Evolutionary conservation across 768 basidiomycete genomes (phyloP), one percentile per base, ranked within the genome.

Genomic region (Cytidiella melzeri): DNA sequence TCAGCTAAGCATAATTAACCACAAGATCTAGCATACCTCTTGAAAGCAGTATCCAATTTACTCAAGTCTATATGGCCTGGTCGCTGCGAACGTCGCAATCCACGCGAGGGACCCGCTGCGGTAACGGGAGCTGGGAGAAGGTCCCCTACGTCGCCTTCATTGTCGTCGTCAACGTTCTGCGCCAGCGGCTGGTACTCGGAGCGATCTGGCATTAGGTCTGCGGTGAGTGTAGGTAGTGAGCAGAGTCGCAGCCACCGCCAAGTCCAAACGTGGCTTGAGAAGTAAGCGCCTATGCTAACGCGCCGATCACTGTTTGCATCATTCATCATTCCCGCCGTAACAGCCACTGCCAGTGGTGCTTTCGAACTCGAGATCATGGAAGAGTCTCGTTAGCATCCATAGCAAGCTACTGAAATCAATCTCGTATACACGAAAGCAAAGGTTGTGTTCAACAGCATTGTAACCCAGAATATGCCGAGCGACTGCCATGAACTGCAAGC

Each of bases 21-120:
- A 15, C 15, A 25, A 51, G 19, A 13, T 20, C 4, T 25, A 15
- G 38, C 70, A 37, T 42, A 82, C 83, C 86, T 76, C 67, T 91
- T 91, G 71, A 92, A 92, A 5, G 89, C 89, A 61, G 73, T 79
- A 61, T 92, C 89, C 50, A 92, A 63, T 60, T 87, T 87, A 36
- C 79, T 76, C 50, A 92, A 68, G 73, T 92, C 89, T 60, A 92
- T 86, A 58, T 77, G 80, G 39, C 81, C 81, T 40, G 83, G 77
- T 49, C 75, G 67, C 26, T 58, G 62, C 23, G 65, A 53, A 36
- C 69, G 67, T 44, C 70, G 68, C 26, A 48, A 54, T 10, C 62
- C 52, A 28, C 60, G 60, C 26, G 61, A 55, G 19, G 64, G 55
- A 34, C 30, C 30, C 30, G 30, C 30, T 34, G 30, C 7, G 41